Evolutionary conservation across 2,329 filamentous ascomycete genomes (phyloP).

Genomic region (Fusarium citri): DNA sequence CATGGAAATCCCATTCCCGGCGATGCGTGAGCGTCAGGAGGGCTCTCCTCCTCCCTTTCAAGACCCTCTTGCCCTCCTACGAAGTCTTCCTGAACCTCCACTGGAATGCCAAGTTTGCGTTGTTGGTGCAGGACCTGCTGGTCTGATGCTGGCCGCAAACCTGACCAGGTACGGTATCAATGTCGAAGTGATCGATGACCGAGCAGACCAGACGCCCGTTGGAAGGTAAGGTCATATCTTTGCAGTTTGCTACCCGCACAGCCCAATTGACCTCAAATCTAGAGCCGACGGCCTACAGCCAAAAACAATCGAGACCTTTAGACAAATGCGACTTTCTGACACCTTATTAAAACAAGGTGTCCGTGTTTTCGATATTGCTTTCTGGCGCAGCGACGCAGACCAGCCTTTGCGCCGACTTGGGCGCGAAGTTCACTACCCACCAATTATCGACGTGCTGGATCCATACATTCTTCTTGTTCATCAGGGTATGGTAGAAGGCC

Average conservation of each 20-base stretch:
- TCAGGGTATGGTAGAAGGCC: constrained; percentile 79
- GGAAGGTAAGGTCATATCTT: constrained; percentile 58
- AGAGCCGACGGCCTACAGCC: constrained; percentile 80
- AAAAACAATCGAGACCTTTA: constrained; percentile 82
- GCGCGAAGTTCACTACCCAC: constrained; percentile 76
- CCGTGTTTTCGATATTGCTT: constrained; percentile 78
- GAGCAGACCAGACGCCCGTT: constrained; percentile 73
- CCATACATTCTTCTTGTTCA: constrained; percentile 71
- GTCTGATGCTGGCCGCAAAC: constrained; percentile 65
- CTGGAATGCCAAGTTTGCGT: constrained; percentile 62
- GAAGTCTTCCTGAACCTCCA: constrained; percentile 61
- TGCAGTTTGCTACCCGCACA: constrained; percentile 1
- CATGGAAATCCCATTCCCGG: constrained; percentile 43
- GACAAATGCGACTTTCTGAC: constrained; percentile 79
- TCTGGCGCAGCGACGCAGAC: constrained; percentile 70
- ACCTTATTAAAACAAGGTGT: constrained; percentile 74
- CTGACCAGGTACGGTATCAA: constrained; percentile 75
- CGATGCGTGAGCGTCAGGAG: constrained; percentile 45
- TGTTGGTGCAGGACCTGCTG: constrained; percentile 67
- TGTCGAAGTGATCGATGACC: constrained; percentile 74
- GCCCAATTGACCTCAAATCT: constrained; percentile 35
- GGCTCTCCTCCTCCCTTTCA: constrained; percentile 51
- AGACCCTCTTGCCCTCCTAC: constrained; percentile 61
- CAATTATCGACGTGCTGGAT: constrained; percentile 67
- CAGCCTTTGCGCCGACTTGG: constrained; percentile 69